phyloP scores from a whole-genome alignment of 441 rosid species.

The Oxalis stricta region DNA sequence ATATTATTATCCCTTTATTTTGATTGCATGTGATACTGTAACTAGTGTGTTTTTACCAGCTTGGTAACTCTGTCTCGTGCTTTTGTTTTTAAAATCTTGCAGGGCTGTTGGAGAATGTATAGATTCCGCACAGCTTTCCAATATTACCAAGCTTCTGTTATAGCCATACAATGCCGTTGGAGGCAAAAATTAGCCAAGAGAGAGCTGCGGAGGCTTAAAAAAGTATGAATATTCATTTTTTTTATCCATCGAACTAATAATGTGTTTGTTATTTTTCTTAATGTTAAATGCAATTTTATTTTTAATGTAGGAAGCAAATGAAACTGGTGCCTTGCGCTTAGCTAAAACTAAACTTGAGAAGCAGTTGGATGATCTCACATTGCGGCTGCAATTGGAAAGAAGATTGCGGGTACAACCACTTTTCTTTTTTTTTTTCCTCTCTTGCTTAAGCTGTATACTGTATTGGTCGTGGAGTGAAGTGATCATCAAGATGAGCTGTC shows the following conservation, averaged over 20 bases:
- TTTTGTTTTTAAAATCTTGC: constrained; percentile 11
- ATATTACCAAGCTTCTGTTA: constrained; percentile 44
- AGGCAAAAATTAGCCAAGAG: constrained; percentile 81
- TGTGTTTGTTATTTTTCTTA: too few species aligned
- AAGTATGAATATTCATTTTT: constrained; percentile 24
- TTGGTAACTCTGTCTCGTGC: constrained; percentile 4
- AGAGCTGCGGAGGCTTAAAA: constrained; percentile 64
- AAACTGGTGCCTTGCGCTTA: constrained; percentile 82
- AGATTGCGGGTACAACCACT: constrained; percentile 67
- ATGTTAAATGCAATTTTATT: too few species aligned
- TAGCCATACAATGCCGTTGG: constrained; percentile 85
- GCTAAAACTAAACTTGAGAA: constrained; percentile 95
- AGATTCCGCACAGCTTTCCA: constrained; percentile 57
- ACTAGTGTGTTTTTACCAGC: neutral
- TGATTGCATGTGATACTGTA: too few species aligned
- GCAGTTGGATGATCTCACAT: constrained; percentile 84
- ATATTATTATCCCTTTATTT: too few species aligned
- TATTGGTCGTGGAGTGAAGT: too few species aligned
- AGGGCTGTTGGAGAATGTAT: constrained; percentile 77
- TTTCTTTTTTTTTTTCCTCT: constrained; percentile 13
- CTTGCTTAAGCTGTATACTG: neutral
- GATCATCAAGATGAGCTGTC: too few species aligned
- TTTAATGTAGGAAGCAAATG: constrained; percentile 79
- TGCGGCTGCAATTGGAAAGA: constrained; percentile 85
- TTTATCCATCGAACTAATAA: neutral